Conservation (phyloP, 495 filamentous ascomycete species). For the Pyronema omphalodes region DNA sequence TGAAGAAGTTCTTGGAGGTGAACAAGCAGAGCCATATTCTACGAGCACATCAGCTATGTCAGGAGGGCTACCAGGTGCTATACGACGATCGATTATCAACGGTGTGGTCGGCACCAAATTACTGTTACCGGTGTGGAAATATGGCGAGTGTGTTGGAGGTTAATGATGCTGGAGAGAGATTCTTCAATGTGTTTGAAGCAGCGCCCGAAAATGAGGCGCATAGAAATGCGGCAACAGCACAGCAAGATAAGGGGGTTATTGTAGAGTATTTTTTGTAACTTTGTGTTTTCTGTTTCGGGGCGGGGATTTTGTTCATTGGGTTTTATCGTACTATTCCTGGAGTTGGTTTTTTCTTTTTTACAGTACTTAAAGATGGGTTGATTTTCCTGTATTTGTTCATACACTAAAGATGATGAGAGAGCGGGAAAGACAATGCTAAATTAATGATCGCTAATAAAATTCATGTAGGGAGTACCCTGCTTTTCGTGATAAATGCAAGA, state of each 20-base stretch:
- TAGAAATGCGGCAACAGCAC: conserved; percentile 41
- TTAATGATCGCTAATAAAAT: background rate
- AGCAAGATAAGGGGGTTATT: conserved; percentile 40
- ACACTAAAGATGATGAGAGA: too few species aligned
- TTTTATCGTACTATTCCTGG: background rate
- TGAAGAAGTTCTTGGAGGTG: conserved; percentile 91
- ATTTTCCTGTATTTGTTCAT: too few species aligned
- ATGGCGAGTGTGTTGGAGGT: conserved; percentile 94
- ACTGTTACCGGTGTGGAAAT: conserved; percentile 92
- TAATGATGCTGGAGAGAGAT: conserved; percentile 72
- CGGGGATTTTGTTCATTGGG: background rate
- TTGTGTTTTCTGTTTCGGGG: background rate
- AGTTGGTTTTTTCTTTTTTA: background rate
- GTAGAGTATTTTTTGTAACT: conserved; percentile 55
- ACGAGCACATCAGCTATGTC: conserved; percentile 89
- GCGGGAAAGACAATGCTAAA: background rate
- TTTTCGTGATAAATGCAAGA: too few species aligned
- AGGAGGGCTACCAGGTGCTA: conserved; percentile 89
- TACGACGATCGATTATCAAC: conserved; percentile 89
- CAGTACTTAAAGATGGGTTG: background rate
- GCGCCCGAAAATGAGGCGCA: conserved; percentile 89
- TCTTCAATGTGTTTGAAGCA: conserved; percentile 93
- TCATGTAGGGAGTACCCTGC: too few species aligned
- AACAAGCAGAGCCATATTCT: conserved; percentile 95
- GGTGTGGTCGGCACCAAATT: conserved; percentile 94